Evolutionary conservation across 192 early-diverging fungal species (phyloP).

Genomic region (Linnemannia exigua): DNA sequence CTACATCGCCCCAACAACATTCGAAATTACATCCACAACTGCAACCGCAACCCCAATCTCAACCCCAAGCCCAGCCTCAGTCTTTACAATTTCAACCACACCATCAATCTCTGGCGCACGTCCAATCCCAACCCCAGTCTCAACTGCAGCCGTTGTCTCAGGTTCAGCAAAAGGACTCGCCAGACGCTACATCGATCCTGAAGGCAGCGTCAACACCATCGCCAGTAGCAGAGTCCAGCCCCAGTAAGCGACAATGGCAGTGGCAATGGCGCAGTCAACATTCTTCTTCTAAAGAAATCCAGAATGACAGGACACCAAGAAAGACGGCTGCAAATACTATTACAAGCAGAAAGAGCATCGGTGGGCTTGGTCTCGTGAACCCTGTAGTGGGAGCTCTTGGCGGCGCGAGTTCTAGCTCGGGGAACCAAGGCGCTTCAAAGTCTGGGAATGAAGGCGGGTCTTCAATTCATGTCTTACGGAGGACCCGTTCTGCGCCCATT

Average conservation of each 20-base stretch:
- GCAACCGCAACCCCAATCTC: neutral
- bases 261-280: conserved; percentile 16
- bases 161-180: conserved; percentile 11
- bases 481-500: conserved; percentile 44
- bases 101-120: neutral
- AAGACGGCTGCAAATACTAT: conserved; percentile 13
- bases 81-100: neutral
- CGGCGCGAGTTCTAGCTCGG: neutral
- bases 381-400: neutral
- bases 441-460: conserved; percentile 9
- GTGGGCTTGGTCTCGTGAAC: neutral
- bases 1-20: neutral
- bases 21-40: neutral
- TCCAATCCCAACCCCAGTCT: neutral
- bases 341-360: conserved; percentile 15
- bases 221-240: conserved; percentile 19
- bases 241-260: conserved; percentile 9
- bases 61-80: neutral
- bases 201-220: neutral
- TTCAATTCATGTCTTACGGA: conserved; percentile 14
- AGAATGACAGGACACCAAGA: conserved; percentile 3
- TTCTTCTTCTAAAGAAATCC: neutral
- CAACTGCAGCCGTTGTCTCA: neutral
- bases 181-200: neutral
- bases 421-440: neutral